These are phyloP conservation scores for Zymoseptoria ardabiliae DNA, from an alignment of 2,329 filamentous ascomycete genomes.

Conservation along the genomic window DNA sequence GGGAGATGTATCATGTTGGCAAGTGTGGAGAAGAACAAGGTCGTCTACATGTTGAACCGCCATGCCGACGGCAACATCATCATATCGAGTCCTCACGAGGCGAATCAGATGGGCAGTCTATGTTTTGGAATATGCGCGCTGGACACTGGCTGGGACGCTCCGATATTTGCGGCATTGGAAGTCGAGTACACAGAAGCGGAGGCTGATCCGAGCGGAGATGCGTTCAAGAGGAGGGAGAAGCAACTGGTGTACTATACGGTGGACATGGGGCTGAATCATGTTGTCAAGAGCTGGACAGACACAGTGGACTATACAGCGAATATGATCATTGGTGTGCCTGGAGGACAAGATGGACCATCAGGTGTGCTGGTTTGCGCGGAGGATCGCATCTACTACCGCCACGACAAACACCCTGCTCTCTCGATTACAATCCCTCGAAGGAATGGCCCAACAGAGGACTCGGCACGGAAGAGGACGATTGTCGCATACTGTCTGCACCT, in stretches of 20 bases:
- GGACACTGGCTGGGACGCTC: constrained; percentile 95
- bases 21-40: constrained; percentile 96
- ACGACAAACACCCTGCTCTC: constrained; percentile 86
- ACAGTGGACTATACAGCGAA: constrained; percentile 83
- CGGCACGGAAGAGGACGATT: constrained; percentile 79
- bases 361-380: constrained; percentile 92
- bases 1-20: constrained; percentile 91
- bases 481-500: constrained; percentile 95
- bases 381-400: constrained; percentile 93
- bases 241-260: constrained; percentile 95
- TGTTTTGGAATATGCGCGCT: constrained; percentile 82
- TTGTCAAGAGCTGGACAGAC: constrained; percentile 94
- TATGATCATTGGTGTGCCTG: constrained; percentile 89
- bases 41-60: constrained; percentile 95
- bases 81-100: constrained; percentile 94
- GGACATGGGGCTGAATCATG: constrained; percentile 92
- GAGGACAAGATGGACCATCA: constrained; percentile 86
- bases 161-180: constrained; percentile 90
- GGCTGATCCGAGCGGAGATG: constrained; percentile 79
- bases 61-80: constrained; percentile 91
- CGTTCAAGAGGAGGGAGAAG: constrained; percentile 75
- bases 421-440: constrained; percentile 83
- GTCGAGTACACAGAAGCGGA: constrained; percentile 89
- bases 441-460: constrained; percentile 82
- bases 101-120: constrained; percentile 84